These are phyloP conservation scores for Chloromonas sp. DNA, from an alignment of 163 green algal genomes.

Conservation along the genomic window DNA sequence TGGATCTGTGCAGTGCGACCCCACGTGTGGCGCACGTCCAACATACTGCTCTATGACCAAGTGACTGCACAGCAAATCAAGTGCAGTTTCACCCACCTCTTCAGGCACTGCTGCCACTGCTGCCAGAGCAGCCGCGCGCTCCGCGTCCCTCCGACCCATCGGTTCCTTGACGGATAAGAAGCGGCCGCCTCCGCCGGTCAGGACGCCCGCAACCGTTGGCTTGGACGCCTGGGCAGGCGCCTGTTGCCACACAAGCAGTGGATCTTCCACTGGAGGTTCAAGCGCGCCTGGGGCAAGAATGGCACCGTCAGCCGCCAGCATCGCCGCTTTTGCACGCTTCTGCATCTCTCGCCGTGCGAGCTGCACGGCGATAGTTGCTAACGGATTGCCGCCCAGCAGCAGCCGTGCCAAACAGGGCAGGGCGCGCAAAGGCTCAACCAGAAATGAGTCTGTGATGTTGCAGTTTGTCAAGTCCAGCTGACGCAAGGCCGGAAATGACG, in stretches of 20 bases:
- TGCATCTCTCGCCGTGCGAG: not conserved
- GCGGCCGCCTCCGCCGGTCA: conserved; percentile 1
- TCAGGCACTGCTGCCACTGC: conserved; percentile 13
- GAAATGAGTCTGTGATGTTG: conserved; percentile 8
- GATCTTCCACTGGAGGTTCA: not conserved
- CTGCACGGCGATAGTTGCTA: conserved; percentile 12
- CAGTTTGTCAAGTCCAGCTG: conserved; percentile 32
- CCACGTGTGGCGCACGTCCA: too few species aligned
- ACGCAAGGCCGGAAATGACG: not conserved
- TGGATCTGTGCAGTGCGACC: too few species aligned
- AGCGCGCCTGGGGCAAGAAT: not conserved
- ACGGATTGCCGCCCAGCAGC: conserved; percentile 39
- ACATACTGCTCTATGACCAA: not conserved
- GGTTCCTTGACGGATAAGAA: conserved; percentile 4
- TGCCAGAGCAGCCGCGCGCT: conserved; percentile 15
- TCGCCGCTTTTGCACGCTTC: conserved; percentile 7
- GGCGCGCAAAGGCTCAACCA: conserved; percentile 6
- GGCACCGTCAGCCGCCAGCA: conserved; percentile 11
- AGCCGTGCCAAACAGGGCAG: conserved; percentile 29
- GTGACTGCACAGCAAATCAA: too few species aligned
- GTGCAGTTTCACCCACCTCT: conserved; percentile 2
- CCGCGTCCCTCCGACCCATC: conserved; percentile 10
- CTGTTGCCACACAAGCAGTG: not conserved
- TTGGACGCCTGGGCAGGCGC: not conserved
- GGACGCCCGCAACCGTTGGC: not conserved